Base-by-base conservation (phyloP, 2,329 filamentous ascomycete species). In the Sordariomycetes sp. region DNA sequence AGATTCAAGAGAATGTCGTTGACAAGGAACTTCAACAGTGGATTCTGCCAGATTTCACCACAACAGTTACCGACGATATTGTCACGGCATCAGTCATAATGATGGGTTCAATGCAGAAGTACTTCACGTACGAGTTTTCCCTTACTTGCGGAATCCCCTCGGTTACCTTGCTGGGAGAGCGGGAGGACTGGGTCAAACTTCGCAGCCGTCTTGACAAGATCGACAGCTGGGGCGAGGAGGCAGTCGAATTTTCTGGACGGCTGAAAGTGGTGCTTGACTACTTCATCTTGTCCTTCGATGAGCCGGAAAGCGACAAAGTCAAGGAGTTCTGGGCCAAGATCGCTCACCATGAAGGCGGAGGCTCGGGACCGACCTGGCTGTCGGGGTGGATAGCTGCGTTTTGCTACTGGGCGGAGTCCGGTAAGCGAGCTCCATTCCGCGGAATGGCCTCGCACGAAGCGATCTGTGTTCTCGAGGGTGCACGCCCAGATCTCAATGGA, bases 1-100 rank as follows among this genome's bases (percentile, higher is more conserved):
- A 56, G 14, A 58, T 74, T 11, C 39, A 59, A 20, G 34, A 59
- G 19, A 61, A 63, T 21, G 43, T 73, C 18, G 42, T 51, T 1
- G 63, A 69, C 36, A 45, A 53, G 0, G 46, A 48, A 1, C 44
- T 73, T 4, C 48, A 53, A 4, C 43, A 51, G 1, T 75, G 68
- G 68, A 55, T 75, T 12, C 54, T 72, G 42, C 72, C 70, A 0
- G 39, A 48, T 3, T 76, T 75, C 41, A 61, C 53, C 5, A 77
- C 71, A 0, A 74, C 70, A 0, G 64, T 57, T 0, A 39, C 54
- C 2, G 43, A 43, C 0, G 71, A 76, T 43, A 44, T 44, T 6
- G 48, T 61, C 1, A 54, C 63, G 3, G 63, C 64, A 0, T 50
- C 61, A 1, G 51, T 73, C 4, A 30, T 70, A 3, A 64, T 75